phyloP scores from a whole-genome alignment of 2,329 filamentous ascomycete genomes.

The Hawksworthiomyces lignivorus region DNA sequence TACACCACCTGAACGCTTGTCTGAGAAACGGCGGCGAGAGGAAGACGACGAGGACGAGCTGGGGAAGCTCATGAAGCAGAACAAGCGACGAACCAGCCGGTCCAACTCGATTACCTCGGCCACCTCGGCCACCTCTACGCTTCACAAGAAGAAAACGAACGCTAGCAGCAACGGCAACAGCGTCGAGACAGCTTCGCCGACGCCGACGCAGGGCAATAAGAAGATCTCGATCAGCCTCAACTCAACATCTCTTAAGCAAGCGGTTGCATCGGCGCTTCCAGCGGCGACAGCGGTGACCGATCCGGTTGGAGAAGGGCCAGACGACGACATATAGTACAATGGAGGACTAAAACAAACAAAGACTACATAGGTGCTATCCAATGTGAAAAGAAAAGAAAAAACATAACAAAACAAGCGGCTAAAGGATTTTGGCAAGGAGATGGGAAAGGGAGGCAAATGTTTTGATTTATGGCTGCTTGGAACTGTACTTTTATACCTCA shows the following conservation, averaged over 20 bases:
- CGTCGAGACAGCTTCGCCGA: neutral
- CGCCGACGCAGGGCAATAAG: neutral
- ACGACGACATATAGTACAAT: constrained; percentile 4
- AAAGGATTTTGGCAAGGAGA: too few relatives aligned
- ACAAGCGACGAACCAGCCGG: constrained; percentile 50
- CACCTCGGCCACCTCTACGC: too few relatives aligned
- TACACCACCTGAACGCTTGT: constrained; percentile 63
- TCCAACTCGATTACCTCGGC: constrained; percentile 41
- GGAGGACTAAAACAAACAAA: too few relatives aligned
- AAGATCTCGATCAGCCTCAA: constrained; percentile 16
- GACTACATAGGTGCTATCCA: too few relatives aligned
- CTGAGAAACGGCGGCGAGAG: constrained; percentile 84
- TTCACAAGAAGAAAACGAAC: too few relatives aligned
- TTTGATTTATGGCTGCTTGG: too few relatives aligned
- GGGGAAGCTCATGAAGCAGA: constrained; percentile 66
- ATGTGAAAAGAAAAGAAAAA: too few relatives aligned
- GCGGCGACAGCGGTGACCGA: constrained; percentile 8
- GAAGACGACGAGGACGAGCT: constrained; percentile 91
- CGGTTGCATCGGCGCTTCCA: too few relatives aligned
- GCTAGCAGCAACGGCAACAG: constrained; percentile 3
- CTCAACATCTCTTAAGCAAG: constrained; percentile 7
- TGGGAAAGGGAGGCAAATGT: too few relatives aligned
- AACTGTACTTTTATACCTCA: too few relatives aligned
- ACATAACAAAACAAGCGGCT: too few relatives aligned
- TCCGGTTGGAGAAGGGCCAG: neutral